phyloP scores from a whole-genome alignment of 371 early-diverging fungal species.

The Chytridium lagenaria region DNA sequence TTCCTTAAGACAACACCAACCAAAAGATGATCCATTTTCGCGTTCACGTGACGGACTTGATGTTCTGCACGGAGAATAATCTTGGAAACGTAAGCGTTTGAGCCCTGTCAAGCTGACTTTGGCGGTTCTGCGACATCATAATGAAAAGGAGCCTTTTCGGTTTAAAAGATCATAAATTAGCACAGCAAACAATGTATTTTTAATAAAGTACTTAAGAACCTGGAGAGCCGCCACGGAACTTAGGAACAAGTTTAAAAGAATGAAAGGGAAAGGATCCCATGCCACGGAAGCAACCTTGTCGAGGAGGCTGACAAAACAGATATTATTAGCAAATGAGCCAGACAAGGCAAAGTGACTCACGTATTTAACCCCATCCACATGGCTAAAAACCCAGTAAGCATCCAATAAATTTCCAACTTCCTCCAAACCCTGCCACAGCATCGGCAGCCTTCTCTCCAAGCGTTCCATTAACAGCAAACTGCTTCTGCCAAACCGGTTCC shows the following conservation, averaged over 20 bases:
- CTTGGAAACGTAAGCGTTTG: slow-evolving; percentile 47
- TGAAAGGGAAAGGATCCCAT: slow-evolving; percentile 55
- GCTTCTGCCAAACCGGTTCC: slow-evolving; percentile 51
- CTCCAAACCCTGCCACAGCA: slow-evolving; percentile 49
- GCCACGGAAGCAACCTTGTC: slow-evolving; percentile 3
- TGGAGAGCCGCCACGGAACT: slow-evolving; percentile 50
- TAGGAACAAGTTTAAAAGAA: slow-evolving; percentile 52
- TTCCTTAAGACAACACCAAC: background rate
- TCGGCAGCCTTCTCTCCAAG: slow-evolving; percentile 49
- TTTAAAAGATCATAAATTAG: background rate
- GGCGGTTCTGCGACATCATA: slow-evolving; percentile 59
- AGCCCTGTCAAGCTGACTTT: slow-evolving; percentile 42
- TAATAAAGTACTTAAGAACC: slow-evolving; percentile 1
- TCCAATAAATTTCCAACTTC: slow-evolving; percentile 50
- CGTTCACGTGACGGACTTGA: slow-evolving; percentile 51
- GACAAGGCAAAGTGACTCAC: slow-evolving; percentile 18
- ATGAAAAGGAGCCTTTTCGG: slow-evolving; percentile 50
- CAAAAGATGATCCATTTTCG: slow-evolving; percentile 53
- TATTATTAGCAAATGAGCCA: background rate
- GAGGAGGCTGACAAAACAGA: slow-evolving; percentile 20
- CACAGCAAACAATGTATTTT: background rate
- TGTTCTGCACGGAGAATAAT: slow-evolving; percentile 50
- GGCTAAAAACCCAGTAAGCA: slow-evolving; percentile 34
- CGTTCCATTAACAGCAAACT: slow-evolving; percentile 48
- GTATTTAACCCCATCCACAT: slow-evolving; percentile 38